Evolutionary conservation across 1,284 basidiomycete species (phyloP).

Genomic region (Mycena citricolor): DNA sequence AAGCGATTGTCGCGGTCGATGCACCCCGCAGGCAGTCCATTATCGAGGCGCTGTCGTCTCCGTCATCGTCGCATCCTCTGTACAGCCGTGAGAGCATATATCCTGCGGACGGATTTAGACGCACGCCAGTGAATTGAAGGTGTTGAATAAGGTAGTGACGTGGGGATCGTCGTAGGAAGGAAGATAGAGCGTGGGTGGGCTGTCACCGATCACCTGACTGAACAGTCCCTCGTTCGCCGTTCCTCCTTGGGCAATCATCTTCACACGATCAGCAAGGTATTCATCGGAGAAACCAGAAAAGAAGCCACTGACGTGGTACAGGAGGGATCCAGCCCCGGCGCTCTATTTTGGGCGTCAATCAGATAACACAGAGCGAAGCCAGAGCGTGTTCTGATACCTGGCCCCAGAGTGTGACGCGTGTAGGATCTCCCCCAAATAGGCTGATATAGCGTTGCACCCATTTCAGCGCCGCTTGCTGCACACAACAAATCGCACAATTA

Average conservation of each 20-base stretch:
- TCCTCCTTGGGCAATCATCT: conserved; percentile 37
- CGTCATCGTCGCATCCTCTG: conserved; percentile 28
- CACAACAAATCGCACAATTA: conserved; percentile 23
- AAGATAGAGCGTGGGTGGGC: conserved; percentile 33
- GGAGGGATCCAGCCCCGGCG: conserved; percentile 28
- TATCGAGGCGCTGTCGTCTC: conserved; percentile 15
- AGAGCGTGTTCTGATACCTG: no score
- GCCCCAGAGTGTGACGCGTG: no score
- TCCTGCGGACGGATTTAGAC: no score
- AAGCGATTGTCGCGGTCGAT: conserved; percentile 25
- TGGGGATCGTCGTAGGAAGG: conserved; percentile 30
- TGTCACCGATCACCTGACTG: conserved; percentile 35
- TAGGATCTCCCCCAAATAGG: conserved; percentile 34
- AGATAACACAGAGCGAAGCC: background rate
- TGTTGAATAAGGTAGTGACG: conserved; percentile 29
- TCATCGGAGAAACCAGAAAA: background rate
- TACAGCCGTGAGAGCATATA: no score
- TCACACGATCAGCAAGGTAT: conserved; percentile 1
- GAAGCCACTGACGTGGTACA: conserved; percentile 27
- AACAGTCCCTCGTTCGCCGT: conserved; percentile 33
- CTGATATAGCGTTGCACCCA: conserved; percentile 37
- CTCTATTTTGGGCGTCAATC: conserved; percentile 28
- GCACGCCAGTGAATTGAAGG: no score
- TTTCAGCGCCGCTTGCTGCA: conserved; percentile 34
- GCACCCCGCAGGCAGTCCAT: conserved; percentile 32